phyloP scores from a whole-genome alignment of 2,329 filamentous ascomycete species.

The Phialophora verrucosa region DNA sequence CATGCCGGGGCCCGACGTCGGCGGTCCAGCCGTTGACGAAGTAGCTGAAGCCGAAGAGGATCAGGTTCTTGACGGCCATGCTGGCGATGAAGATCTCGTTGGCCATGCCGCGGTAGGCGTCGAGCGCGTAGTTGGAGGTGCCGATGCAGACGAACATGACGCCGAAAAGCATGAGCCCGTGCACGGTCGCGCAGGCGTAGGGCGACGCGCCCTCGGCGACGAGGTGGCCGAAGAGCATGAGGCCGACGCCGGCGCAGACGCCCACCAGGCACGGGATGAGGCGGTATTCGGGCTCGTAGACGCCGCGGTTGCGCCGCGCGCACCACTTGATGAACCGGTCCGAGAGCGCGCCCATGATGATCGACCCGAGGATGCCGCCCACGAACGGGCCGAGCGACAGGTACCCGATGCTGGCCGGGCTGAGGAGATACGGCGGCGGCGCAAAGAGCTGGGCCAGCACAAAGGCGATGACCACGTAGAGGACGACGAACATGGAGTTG shows the following conservation, averaged over 20 bases:
- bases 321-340: constrained; percentile 46
- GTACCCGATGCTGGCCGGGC: constrained; percentile 40
- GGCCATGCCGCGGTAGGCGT: constrained; percentile 53
- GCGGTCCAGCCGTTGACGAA: constrained; percentile 33
- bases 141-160: constrained; percentile 49
- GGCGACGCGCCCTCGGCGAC: constrained; percentile 9
- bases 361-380: constrained; percentile 37
- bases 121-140: constrained; percentile 58
- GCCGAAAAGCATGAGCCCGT: constrained; percentile 30
- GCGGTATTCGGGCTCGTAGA: constrained; percentile 50
- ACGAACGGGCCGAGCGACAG: constrained; percentile 31
- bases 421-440: constrained; percentile 42
- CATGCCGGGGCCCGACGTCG: constrained; percentile 21
- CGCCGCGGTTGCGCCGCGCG: constrained; percentile 51
- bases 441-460: constrained; percentile 42
- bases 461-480: constrained; percentile 41
- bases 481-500: constrained; percentile 25
- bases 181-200: constrained; percentile 26
- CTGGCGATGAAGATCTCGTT: constrained; percentile 52
- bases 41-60: constrained; percentile 49
- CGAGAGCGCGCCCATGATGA: constrained; percentile 48
- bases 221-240: constrained; percentile 49
- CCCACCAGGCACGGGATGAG: constrained; percentile 47
- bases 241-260: constrained; percentile 55
- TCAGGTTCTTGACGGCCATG: constrained; percentile 54